phyloP scores from a whole-genome alignment of 2,329 filamentous ascomycete species.

The Neopestalotiopsis sp. region DNA sequence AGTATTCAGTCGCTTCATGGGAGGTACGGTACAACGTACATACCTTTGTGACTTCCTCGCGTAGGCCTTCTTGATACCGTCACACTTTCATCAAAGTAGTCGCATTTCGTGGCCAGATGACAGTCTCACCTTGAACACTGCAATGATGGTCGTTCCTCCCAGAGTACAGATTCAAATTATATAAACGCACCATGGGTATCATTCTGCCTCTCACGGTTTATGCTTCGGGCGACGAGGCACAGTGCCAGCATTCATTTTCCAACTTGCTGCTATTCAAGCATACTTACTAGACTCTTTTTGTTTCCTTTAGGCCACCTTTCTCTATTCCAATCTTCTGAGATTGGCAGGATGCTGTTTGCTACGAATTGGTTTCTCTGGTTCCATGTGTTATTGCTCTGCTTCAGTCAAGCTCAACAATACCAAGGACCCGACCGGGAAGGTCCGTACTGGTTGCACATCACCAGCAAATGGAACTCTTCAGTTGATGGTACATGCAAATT shows the following conservation, averaged over 20 bases:
- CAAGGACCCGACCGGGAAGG: background rate
- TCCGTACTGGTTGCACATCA: background rate
- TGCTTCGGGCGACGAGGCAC: too few species aligned
- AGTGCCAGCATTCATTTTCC: background rate
- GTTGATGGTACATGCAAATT: background rate
- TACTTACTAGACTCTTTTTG: background rate
- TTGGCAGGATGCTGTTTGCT: background rate
- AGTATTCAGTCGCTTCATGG: too few species aligned
- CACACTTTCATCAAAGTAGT: too few species aligned
- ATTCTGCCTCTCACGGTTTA: too few species aligned
- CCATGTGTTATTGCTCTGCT: background rate
- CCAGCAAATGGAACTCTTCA: background rate
- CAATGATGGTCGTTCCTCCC: too few species aligned
- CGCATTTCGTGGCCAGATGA: too few species aligned
- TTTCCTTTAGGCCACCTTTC: background rate
- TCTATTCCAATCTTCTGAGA: background rate
- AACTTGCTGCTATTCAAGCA: background rate
- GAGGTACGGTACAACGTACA: too few species aligned
- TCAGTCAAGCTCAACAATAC: background rate
- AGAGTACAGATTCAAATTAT: too few species aligned
- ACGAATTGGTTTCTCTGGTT: background rate
- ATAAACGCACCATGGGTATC: too few species aligned
- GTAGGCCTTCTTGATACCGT: too few species aligned
- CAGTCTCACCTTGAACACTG: too few species aligned
- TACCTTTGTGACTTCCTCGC: too few species aligned